phyloP scores from a whole-genome alignment of 2,329 filamentous ascomycete species.

The Penicillium sp. region DNA sequence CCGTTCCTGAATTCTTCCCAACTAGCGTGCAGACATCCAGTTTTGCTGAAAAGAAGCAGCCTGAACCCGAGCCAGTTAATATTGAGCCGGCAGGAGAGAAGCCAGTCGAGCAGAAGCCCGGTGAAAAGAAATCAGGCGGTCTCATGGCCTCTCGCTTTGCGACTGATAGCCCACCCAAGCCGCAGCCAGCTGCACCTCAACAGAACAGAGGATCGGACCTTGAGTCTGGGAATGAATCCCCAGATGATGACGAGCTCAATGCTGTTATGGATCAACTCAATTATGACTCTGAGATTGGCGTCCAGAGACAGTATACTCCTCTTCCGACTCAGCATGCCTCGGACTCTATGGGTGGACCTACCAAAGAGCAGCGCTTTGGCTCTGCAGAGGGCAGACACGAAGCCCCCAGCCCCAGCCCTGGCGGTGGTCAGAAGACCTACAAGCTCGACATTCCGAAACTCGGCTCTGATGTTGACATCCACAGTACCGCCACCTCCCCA shows the following conservation, averaged over 20 bases:
- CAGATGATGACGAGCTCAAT: constrained; percentile 69
- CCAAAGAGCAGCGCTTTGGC: constrained; percentile 51
- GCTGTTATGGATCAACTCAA: constrained; percentile 85
- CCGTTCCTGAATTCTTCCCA: constrained; percentile 29
- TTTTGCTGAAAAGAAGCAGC: constrained; percentile 9
- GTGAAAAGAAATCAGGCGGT: constrained; percentile 17
- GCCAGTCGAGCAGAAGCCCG: constrained; percentile 14
- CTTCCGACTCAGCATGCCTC: constrained; percentile 22
- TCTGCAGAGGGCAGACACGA: constrained; percentile 58
- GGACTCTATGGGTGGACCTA: constrained; percentile 45
- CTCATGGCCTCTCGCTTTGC: constrained; percentile 35
- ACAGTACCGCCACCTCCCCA: constrained; percentile 51
- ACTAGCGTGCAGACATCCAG: constrained; percentile 12
- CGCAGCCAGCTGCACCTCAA: constrained; percentile 6
- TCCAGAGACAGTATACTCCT: constrained; percentile 56
- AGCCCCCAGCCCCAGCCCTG: constrained; percentile 68
- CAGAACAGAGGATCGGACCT: constrained; percentile 3
- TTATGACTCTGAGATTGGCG: constrained; percentile 66
- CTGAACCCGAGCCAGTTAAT: not conserved
- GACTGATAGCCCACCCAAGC: constrained; percentile 26
- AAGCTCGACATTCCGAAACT: constrained; percentile 44
- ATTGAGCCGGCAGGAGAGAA: not conserved
- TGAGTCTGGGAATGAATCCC: constrained; percentile 31
- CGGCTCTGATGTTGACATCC: constrained; percentile 31
- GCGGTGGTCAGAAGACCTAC: constrained; percentile 48